Base-by-base conservation (phyloP, 1,139 yeast genomes). In the Zygoascus sp. region DNA sequence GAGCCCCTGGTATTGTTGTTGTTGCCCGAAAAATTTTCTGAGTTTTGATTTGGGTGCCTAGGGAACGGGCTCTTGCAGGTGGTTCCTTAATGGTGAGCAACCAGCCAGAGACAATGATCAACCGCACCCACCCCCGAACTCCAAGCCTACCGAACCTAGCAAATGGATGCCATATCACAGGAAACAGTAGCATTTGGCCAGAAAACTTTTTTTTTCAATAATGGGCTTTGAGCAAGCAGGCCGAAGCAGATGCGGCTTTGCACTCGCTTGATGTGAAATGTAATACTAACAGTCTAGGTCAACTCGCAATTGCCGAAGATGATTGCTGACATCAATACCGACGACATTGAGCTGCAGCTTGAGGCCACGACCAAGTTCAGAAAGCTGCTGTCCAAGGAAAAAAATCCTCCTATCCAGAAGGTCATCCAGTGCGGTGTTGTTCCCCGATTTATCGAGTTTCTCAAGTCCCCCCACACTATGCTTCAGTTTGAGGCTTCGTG, bases 401-500 rank as follows among this genome's bases (percentile, higher is more conserved):
- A 84, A 66, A 88, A 89, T 66, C 98, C 98, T n/a, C 98, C 98
- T 46, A 92, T 92, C 61, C 94, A 89, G 67, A 75, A 86, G 54
- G 97, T 94, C 45, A 90, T 94, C 57, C 83, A 87, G 63, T 77
- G 90, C 49, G 97, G 97, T 39, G 97, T 90, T 32, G 94, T 92
- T 45, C 95, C 96, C 48, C 80, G 82, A 48, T 79, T 92, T 66
- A 97, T 94, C 47, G 82, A 80, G 60, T 89, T 90, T 61, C 84
- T 92, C 87, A 72, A 74, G 52, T 81, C 83, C 47, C 77, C 79
- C 45, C 87, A 83, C 64, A 90, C 87, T 61, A 80, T 85, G 77
- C 76, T 94, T 58, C 98, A 92, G 69, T 80, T 92, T 63, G 98
- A 92, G 72, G 96, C 97, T 11, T 97, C 98, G 8, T 94, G 98